These are phyloP conservation scores for Myriosclerotinia scirpicola DNA, from an alignment of 2,329 filamentous ascomycete genomes.

Conservation along the genomic window DNA sequence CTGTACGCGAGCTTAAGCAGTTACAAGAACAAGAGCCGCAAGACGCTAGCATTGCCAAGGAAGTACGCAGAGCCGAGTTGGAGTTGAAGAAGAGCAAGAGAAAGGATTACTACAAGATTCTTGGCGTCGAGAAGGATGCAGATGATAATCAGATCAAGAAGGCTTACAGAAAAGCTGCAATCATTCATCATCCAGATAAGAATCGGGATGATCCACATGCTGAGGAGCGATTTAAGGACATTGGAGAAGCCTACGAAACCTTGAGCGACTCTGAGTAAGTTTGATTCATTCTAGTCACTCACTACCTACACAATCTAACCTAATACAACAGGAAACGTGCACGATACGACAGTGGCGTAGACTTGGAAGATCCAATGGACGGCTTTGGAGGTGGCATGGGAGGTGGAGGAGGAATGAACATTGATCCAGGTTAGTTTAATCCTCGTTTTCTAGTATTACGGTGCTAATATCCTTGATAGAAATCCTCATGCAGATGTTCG, in stretches of 20 bases:
- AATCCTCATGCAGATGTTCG: constrained; percentile 42
- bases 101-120: constrained; percentile 99
- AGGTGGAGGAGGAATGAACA: constrained; percentile 47
- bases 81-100: constrained; percentile 97
- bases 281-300: neutral
- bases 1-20: constrained; percentile 83
- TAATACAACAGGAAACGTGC: constrained; percentile 68
- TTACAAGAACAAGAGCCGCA: constrained; percentile 80
- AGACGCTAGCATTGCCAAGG: constrained; percentile 77
- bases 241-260: constrained; percentile 95
- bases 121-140: constrained; percentile 83
- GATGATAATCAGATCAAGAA: constrained; percentile 87
- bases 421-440: constrained; percentile 35
- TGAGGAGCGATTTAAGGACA: constrained; percentile 94
- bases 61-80: constrained; percentile 85
- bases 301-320: constrained; percentile 42
- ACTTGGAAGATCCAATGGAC: constrained; percentile 83
- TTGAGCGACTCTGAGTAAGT: constrained; percentile 89
- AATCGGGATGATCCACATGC: constrained; percentile 84
- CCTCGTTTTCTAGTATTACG: neutral
- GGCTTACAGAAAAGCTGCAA: constrained; percentile 92
- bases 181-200: constrained; percentile 96
- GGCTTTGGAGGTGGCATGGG: constrained; percentile 64
- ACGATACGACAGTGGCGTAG: constrained; percentile 88
- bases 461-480: constrained; percentile 26